Conservation (phyloP, 352 stramenopile genomes). For the Phytophthora fragariaefolia region DNA sequence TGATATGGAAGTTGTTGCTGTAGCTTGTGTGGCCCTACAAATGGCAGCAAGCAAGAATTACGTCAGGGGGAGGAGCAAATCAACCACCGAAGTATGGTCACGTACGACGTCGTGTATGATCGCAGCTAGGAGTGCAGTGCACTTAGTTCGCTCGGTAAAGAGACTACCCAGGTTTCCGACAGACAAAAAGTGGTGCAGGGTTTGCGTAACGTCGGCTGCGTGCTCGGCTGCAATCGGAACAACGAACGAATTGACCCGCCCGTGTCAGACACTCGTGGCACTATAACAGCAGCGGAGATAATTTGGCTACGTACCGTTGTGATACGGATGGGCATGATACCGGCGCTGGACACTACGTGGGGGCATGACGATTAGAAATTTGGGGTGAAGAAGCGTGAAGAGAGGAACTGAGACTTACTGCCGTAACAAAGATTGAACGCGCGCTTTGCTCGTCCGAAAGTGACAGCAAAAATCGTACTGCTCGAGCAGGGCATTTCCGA, state of each 20-base stretch:
- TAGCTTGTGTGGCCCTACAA: slow-evolving; percentile 82
- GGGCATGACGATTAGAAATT: background rate
- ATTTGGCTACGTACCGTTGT: slow-evolving; percentile 65
- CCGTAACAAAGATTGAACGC: slow-evolving; percentile 62
- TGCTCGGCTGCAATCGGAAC: slow-evolving; percentile 71
- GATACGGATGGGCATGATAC: slow-evolving; percentile 83
- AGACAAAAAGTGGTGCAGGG: slow-evolving; percentile 74
- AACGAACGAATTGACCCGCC: no score
- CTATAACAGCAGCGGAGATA: background rate
- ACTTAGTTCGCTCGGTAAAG: slow-evolving; percentile 69
- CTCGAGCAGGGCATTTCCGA: slow-evolving; percentile 81
- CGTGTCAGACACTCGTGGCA: no score
- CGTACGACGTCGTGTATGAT: slow-evolving; percentile 85
- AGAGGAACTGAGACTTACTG: slow-evolving; percentile 48
- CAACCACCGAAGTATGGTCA: background rate
- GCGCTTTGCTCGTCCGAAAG: slow-evolving; percentile 63
- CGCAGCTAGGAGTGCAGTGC: slow-evolving; percentile 74
- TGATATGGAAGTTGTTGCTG: slow-evolving; percentile 91
- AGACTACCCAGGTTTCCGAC: slow-evolving; percentile 58
- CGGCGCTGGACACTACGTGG: slow-evolving; percentile 53
- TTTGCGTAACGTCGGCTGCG: slow-evolving; percentile 83
- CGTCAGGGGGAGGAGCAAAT: background rate
- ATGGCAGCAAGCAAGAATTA: background rate
- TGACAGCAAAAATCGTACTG: slow-evolving; percentile 69
- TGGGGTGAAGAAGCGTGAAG: background rate